Evolutionary conservation across 306 rosid genomes (phyloP).

Genomic region (Gillenia trifoliata): DNA sequence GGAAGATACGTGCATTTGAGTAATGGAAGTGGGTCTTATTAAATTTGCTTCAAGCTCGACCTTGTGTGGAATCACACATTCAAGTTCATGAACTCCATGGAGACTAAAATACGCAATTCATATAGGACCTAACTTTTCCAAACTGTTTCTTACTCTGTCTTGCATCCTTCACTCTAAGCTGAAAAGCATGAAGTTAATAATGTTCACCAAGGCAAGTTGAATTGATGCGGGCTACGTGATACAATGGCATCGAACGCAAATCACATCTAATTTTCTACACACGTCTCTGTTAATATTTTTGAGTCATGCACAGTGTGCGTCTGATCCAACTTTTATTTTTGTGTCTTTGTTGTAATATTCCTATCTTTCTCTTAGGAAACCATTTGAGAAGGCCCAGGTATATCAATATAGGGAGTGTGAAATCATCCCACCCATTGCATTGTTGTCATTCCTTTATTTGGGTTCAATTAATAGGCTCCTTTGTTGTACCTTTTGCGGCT

Average conservation of each 20-base stretch:
- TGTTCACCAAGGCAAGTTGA: background rate
- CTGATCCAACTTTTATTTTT: background rate
- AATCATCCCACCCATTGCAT: background rate
- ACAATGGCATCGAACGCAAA: background rate
- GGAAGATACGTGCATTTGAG: background rate
- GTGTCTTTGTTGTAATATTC: background rate
- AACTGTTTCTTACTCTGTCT: background rate
- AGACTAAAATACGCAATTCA: background rate
- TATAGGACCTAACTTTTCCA: background rate
- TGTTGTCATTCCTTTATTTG: background rate
- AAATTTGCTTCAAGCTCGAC: background rate
- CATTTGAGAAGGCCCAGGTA: background rate
- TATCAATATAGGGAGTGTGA: background rate
- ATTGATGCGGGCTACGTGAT: background rate
- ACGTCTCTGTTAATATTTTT: background rate
- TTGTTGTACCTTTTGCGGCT: constrained; percentile 55
- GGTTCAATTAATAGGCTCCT: constrained; percentile 23
- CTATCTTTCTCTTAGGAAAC: background rate
- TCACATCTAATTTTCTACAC: background rate
- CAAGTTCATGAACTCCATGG: background rate
- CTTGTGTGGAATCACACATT: background rate
- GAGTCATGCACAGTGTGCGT: background rate
- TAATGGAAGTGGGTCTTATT: background rate
- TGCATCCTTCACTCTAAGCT: background rate
- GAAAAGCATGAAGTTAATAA: background rate